Evolutionary conservation across 768 basidiomycete genomes (phyloP).

Genomic region (Russula vinacea): DNA sequence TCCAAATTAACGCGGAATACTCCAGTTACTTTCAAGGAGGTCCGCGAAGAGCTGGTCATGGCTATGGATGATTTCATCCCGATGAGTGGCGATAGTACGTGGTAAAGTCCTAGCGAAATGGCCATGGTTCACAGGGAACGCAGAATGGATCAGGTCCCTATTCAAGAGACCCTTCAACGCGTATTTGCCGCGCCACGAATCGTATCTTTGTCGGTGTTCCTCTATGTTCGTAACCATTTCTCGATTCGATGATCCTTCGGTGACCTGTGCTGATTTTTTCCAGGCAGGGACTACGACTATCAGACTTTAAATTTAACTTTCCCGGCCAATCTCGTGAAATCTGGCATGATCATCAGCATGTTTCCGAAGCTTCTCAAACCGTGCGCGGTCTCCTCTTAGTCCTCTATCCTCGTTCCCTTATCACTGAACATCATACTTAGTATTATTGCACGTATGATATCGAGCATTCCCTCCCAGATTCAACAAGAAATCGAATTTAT

Average conservation of each 20-base stretch:
- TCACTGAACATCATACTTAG: background rate
- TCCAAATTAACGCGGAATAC: conserved; percentile 4
- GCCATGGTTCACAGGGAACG: background rate
- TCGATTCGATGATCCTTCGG: background rate
- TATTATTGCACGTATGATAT: background rate
- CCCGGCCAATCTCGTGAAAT: conserved; percentile 38
- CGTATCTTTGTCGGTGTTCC: conserved; percentile 39
- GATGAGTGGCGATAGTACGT: background rate
- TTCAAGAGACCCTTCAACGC: conserved; percentile 30
- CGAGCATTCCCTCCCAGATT: background rate
- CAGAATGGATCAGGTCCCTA: conserved; percentile 41
- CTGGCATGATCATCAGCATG: conserved; percentile 37
- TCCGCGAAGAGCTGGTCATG: background rate
- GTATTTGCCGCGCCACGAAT: too few species aligned
- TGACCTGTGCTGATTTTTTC: background rate
- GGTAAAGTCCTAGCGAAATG: background rate
- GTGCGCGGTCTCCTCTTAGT: conserved; percentile 38
- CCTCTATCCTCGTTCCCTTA: background rate
- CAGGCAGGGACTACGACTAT: conserved; percentile 46
- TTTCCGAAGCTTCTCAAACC: conserved; percentile 45
- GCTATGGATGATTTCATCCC: background rate
- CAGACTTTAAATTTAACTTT: conserved; percentile 29
- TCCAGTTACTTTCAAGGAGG: background rate
- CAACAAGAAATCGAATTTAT: too few species aligned
- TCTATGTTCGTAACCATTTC: conserved; percentile 34